Conservation (phyloP, 225 moss, liverwort and hornwort genomes). For the Pseudoscleropodium purum region DNA sequence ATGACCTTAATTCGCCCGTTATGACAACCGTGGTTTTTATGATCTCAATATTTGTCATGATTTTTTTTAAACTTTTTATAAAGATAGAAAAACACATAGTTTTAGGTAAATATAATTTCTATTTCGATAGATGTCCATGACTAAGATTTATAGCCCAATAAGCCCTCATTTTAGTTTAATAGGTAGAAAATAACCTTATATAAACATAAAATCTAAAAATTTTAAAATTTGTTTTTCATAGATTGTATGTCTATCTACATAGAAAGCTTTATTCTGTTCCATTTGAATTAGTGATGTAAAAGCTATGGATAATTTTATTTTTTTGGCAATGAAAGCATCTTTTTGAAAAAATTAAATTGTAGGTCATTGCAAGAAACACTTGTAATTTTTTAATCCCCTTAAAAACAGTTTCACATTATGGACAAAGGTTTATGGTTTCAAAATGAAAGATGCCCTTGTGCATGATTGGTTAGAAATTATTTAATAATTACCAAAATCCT, state of each 20-base stretch:
- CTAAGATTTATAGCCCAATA: not conserved
- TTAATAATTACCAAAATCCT: too few relatives aligned
- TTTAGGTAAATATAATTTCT: not conserved
- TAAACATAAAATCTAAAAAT: not conserved
- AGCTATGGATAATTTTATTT: not conserved
- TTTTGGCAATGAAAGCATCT: rapidly evolving
- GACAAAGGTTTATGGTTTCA: too few relatives aligned
- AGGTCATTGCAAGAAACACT: too few relatives aligned
- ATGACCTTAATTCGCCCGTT: too few relatives aligned
- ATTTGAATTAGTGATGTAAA: not conserved
- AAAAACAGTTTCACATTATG: too few relatives aligned
- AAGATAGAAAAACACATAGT: not conserved
- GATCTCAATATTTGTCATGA: not conserved
- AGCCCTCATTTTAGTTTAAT: not conserved
- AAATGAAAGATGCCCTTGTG: too few relatives aligned
- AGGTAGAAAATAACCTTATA: not conserved
- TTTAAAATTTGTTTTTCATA: too few relatives aligned
- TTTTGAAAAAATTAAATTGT: not conserved
- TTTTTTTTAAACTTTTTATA: not conserved
- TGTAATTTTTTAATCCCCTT: too few relatives aligned
- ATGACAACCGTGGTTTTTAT: too few relatives aligned
- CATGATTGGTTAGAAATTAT: too few relatives aligned
- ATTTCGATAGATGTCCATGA: not conserved
- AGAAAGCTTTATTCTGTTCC: not conserved
- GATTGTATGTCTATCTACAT: not conserved